Evolutionary conservation across 805 yeast genomes (phyloP).

Genomic region (Jamesozyma piceae): DNA sequence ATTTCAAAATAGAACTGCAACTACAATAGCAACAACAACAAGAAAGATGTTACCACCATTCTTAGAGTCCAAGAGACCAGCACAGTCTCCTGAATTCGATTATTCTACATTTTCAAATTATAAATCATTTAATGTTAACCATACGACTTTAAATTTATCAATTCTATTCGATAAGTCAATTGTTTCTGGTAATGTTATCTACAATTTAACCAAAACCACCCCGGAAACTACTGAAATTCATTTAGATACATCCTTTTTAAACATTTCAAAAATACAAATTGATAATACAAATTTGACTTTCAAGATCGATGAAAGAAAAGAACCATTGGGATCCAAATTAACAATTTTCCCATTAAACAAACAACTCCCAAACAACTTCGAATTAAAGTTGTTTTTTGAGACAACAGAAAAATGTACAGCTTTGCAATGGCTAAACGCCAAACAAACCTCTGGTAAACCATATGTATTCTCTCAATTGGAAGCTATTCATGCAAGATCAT

Average conservation of each 20-base stretch:
- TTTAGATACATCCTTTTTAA: conserved; percentile 62
- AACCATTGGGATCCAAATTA: conserved; percentile 55
- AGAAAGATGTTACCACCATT: conserved; percentile 20
- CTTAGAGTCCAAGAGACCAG: conserved; percentile 26
- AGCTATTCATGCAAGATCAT: conserved; percentile 81
- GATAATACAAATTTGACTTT: conserved; percentile 32
- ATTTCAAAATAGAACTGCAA: too few relatives aligned
- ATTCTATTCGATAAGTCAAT: conserved; percentile 46
- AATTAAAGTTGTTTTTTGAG: conserved; percentile 41
- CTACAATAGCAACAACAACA: too few relatives aligned
- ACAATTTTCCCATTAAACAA: conserved; percentile 18
- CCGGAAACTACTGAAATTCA: conserved; percentile 15
- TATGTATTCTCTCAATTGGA: conserved; percentile 80
- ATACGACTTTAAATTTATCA: conserved; percentile 44
- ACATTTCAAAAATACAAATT: conserved; percentile 37
- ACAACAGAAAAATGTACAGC: conserved; percentile 78
- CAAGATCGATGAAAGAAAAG: conserved; percentile 33
- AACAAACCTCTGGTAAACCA: conserved; percentile 62
- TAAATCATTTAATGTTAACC: conserved; percentile 37
- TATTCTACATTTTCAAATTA: conserved; percentile 77
- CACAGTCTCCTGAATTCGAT: conserved; percentile 44
- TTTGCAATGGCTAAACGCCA: conserved; percentile 71
- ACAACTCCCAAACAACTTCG: conserved; percentile 6
- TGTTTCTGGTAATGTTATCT: conserved; percentile 48
- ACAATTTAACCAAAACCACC: conserved; percentile 32